phyloP scores from a whole-genome alignment of 176 grass and related monocot genomes.

The bread wheat (Triticum aestivum) region IWGSC_CS_RefSeq_v2.1 NC_057808.1:525461025-525461524 shows the following conservation, averaged over 20 bases:
- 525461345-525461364: constrained; percentile 9
- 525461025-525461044: background rate
- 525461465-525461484: no score
- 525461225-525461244: constrained; percentile 43
- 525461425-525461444: no score
- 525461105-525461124: constrained; percentile 30
- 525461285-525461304: constrained; percentile 11
- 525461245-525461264: constrained; percentile 34
- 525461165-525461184: constrained; percentile 40
- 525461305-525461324: constrained; percentile 12
- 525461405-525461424: no score
- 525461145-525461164: constrained; percentile 18
- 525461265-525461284: constrained; percentile 20
- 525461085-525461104: constrained; percentile 37
- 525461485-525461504: background rate
- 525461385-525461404: no score
- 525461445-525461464: no score
- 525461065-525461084: constrained; percentile 54
- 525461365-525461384: constrained; percentile 6
- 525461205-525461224: constrained; percentile 34
- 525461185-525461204: constrained; percentile 19
- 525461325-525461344: constrained; percentile 41
- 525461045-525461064: constrained; percentile 36
- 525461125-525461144: constrained; percentile 38
- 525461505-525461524: constrained; percentile 1